Base-by-base conservation (phyloP, 2,329 filamentous ascomycete species). In the Penicillium sp. region DNA sequence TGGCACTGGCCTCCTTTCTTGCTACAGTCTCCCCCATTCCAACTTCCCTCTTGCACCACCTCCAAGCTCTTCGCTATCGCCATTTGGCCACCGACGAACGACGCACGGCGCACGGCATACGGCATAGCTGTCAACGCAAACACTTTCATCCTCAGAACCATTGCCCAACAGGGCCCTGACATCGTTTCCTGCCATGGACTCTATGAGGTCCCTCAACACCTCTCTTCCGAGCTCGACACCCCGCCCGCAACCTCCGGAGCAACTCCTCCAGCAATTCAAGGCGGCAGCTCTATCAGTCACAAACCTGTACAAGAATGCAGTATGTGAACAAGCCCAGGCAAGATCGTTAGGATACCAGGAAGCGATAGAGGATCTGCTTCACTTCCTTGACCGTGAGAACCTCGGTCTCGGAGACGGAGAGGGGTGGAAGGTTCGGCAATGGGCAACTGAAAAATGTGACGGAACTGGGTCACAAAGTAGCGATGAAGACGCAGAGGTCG, bases 291-390 rank as follows among this genome's bases (percentile, higher is more conserved):
- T 96, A 31, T 95, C 89, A 6, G 90, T 97, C 48, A 97, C 93
- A 42, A 95, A 94, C 64, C 82, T 98, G 13, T 97, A 97, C 75
- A 96, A 95, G 71, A 90, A 84, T 34, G 91, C 91, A 3, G 85
- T 87, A 12, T 77, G 82, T 29, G 86, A 87, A 43, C 84, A 93
- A 66, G 77, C 84, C 43, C 83, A 84, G 61, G 83, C 88, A 41
- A 82, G 87, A 43, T 73, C 80, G 44, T 84, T 90, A 34, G 93
- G 93, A 24, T 97, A 96, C 61, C 90, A 96, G 67, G 90, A 97
- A 64, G 94, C 90, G 33, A 75, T 98, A 33, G 88, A 96, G 56
- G 91, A 97, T 58, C 75, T 98, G 5, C 73, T 96, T n/a, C 71
- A 77, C 15, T 94, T 95, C 59, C 73, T 97, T 47, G 90, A 97